Conservation (phyloP, 73 alveolate species). For the Paramecium octaurelia region DNA sequence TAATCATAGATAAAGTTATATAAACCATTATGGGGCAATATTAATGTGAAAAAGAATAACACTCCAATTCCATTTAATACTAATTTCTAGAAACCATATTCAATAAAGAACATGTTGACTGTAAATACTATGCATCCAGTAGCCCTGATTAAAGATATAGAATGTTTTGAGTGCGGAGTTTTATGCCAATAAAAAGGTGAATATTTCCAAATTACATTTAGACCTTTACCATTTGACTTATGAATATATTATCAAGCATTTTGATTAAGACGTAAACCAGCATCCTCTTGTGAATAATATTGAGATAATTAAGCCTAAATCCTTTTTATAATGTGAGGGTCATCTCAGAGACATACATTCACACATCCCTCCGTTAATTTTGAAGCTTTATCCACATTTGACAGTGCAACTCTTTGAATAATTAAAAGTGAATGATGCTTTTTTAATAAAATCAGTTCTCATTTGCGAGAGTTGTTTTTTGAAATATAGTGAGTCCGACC, state of each 20-base stretch:
- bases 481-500: conserved; percentile 46
- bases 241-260: conserved; percentile 41
- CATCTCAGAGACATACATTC: conserved; percentile 54
- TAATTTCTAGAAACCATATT: conserved; percentile 43
- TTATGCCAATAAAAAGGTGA: conserved; percentile 15
- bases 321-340: neutral
- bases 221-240: conserved; percentile 53
- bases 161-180: conserved; percentile 55
- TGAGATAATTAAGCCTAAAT: conserved; percentile 40
- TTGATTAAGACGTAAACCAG: conserved; percentile 41
- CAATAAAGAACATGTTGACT: conserved; percentile 34
- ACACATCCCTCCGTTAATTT: conserved; percentile 42
- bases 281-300: conserved; percentile 40
- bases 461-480: conserved; percentile 22
- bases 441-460: conserved; percentile 9
- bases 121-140: conserved; percentile 64
- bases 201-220: neutral
- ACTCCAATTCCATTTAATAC: conserved; percentile 58
- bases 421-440: conserved; percentile 47
- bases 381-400: conserved; percentile 52
- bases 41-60: conserved; percentile 32
- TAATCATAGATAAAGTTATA: conserved; percentile 1
- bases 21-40: conserved; percentile 36
- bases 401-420: conserved; percentile 47
- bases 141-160: conserved; percentile 23